Evolutionary conservation across 345 rosid genomes (phyloP).

Genomic region (Gossypium raimondii): DNA sequence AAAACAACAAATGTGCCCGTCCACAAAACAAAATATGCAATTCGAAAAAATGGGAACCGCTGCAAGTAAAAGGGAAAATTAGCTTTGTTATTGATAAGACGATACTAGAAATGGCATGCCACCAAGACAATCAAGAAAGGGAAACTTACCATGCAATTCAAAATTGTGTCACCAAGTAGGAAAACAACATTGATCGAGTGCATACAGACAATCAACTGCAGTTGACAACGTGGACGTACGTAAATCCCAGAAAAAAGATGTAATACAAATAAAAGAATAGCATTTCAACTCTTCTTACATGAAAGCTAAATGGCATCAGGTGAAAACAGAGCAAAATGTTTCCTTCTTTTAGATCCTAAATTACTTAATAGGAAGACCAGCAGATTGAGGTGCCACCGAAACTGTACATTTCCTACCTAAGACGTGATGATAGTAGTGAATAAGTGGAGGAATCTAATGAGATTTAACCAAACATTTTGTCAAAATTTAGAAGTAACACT

Average conservation of each 20-base stretch:
- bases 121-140: background rate
- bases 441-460: background rate
- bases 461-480: background rate
- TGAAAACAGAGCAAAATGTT: background rate
- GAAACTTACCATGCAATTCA: constrained; percentile 69
- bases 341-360: background rate
- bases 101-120: background rate
- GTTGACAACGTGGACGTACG: constrained; percentile 14
- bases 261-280: background rate
- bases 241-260: background rate
- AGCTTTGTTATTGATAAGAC: background rate
- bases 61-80: constrained; percentile 29
- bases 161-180: constrained; percentile 66
- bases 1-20: constrained; percentile 59
- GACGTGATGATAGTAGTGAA: background rate
- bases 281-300: background rate
- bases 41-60: constrained; percentile 80
- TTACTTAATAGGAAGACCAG: background rate
- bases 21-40: constrained; percentile 73
- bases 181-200: constrained; percentile 77
- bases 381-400: background rate
- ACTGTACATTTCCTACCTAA: background rate
- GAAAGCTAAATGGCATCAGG: background rate
- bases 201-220: constrained; percentile 71
- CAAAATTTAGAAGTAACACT: background rate